Conservation (phyloP, 2,329 filamentous ascomycete species). For the Diaporthe eres region DNA sequence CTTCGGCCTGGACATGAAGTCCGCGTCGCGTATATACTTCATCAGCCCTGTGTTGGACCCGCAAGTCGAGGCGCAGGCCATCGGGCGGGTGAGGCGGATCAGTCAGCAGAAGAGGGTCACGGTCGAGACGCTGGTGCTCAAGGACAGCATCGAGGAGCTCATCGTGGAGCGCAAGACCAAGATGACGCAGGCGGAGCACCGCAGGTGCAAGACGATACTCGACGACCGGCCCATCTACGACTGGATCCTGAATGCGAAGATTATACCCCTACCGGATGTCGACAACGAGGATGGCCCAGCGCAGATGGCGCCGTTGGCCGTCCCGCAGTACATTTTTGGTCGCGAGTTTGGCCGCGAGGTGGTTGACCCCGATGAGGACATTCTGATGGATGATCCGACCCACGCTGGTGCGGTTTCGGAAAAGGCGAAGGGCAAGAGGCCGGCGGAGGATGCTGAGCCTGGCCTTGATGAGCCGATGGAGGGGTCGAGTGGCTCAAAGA, state of each 20-base stretch:
- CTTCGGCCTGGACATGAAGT: constrained; percentile 87
- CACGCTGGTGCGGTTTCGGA: not conserved
- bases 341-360: constrained; percentile 60
- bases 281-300: constrained; percentile 51
- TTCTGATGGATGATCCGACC: constrained; percentile 51
- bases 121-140: constrained; percentile 88
- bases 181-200: constrained; percentile 79
- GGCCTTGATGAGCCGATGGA: not conserved
- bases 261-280: constrained; percentile 53
- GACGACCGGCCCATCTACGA: constrained; percentile 70
- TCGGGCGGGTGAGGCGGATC: constrained; percentile 90
- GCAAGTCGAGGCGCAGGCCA: constrained; percentile 88
- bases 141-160: constrained; percentile 85
- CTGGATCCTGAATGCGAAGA: constrained; percentile 69
- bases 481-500: not conserved
- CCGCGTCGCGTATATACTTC: constrained; percentile 89
- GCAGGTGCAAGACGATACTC: constrained; percentile 68
- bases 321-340: constrained; percentile 66
- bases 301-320: constrained; percentile 64
- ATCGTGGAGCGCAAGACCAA: constrained; percentile 80
- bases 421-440: not conserved
- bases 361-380: constrained; percentile 61
- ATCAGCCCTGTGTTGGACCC: constrained; percentile 90
- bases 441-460: not conserved
- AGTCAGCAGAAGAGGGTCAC: constrained; percentile 84